Base-by-base conservation (phyloP, 1,139 yeast genomes). In the Blastobotrys indianensis region DNA sequence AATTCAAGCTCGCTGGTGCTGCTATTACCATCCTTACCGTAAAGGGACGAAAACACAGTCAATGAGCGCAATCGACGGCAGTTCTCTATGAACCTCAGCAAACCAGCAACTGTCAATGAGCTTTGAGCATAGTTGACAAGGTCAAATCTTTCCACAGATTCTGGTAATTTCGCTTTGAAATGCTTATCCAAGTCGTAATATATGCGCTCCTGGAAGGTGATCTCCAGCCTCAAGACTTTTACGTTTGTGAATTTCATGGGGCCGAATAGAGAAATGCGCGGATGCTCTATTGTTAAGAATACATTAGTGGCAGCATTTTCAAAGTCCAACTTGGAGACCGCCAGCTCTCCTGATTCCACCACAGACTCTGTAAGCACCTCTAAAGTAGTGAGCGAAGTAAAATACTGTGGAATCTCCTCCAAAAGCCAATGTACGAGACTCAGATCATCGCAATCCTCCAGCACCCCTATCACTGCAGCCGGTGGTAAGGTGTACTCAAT, bases 381-480 rank as follows among this genome's bases (percentile, higher is more conserved):
- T n/a, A 44, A 32, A 28, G 39, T 42, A 7, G 42, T 20, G n/a
- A 44, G 32, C n/a, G 39, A 39, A 9, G 46, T 44, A 30, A 44
- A 44, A 23, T 44, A 44, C 17, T 30, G 34, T 2, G 46, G 46
- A n/a, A 44, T 39, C 32, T 38, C 37, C 28, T 44, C 46, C 33
- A 44, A 29, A n/a, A 44, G 39, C 46, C 46, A 44, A 31, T 44
- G 42, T 15, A 44, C 46, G 16, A 44, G 31, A 8, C 46, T 42
- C 12, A 44, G 30, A 16, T 44, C 46, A 20, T 44, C 46, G 15
- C 46, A 44, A n/a, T 44, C 46, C 8, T 23, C 33, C 28, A 44
- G 13, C 9, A 20, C 20, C 3, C 46, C 46, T 39, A 39, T 29
- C 3, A 44, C 46, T 10, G 35, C 42, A 11, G 42, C 11, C 23